phyloP scores from a whole-genome alignment of 1,284 basidiomycete genomes.

The Rhodotorula sp. region DNA sequence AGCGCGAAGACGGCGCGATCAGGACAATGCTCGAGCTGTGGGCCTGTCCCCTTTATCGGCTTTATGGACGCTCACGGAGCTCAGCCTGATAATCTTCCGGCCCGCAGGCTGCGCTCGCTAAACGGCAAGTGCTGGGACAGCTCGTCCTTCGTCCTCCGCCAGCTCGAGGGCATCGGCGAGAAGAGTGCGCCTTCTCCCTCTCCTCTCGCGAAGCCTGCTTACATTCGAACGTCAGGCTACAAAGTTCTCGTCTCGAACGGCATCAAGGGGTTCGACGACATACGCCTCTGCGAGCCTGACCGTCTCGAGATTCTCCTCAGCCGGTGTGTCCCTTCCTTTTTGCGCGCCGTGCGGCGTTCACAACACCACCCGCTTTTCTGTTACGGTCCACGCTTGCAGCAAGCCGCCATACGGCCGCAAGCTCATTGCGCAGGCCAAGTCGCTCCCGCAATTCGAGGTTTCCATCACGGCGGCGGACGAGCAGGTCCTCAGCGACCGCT shows the following conservation, averaged over 20 bases:
- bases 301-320: conserved; percentile 33
- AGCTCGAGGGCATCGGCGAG: conserved; percentile 50
- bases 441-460: conserved; percentile 40
- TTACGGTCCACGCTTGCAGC: conserved; percentile 1
- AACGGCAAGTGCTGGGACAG: conserved; percentile 50
- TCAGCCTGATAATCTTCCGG: background rate
- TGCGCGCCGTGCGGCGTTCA: too few relatives aligned
- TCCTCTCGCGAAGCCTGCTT: background rate
- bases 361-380: background rate
- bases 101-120: conserved; percentile 46
- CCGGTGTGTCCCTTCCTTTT: conserved; percentile 11
- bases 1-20: conserved; percentile 35
- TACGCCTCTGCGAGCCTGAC: conserved; percentile 19
- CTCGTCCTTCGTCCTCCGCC: conserved; percentile 47
- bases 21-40: conserved; percentile 43
- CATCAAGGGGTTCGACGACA: conserved; percentile 33
- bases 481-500: background rate
- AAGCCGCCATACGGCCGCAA: conserved; percentile 38
- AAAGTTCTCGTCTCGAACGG: conserved; percentile 24
- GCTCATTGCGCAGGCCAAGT: conserved; percentile 27
- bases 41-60: background rate
- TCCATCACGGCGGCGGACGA: conserved; percentile 11
- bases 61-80: background rate
- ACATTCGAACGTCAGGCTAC: conserved; percentile 9
- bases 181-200: conserved; percentile 25